Evolutionary conservation across 441 rosid genomes (phyloP).

Genomic region (Adansonia gregorii): DNA sequence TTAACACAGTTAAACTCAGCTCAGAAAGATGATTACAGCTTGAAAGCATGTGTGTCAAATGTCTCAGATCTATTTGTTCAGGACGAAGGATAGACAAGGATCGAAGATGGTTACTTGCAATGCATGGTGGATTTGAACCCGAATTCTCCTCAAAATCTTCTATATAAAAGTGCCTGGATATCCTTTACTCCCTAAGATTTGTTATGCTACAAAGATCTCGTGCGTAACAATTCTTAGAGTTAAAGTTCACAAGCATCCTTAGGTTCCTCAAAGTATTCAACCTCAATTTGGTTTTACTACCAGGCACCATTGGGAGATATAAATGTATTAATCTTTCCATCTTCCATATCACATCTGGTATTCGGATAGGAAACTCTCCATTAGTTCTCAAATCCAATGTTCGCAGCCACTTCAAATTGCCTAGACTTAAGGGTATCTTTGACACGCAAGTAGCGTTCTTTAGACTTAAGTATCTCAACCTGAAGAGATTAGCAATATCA

Average conservation of each 20-base stretch:
- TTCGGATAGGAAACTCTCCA: neutral
- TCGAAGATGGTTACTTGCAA: neutral
- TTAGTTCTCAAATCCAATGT: neutral
- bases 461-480: constrained; percentile 1
- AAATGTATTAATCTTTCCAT: neutral
- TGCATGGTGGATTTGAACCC: neutral
- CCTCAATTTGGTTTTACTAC: neutral
- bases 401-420: neutral
- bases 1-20: neutral
- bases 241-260: neutral
- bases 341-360: neutral
- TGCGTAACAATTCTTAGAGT: neutral
- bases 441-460: neutral
- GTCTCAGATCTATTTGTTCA: neutral
- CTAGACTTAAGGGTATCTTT: neutral
- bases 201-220: neutral
- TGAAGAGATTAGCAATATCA: neutral
- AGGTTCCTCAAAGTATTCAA: neutral
- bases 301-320: neutral
- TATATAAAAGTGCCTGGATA: neutral
- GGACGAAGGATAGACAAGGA: neutral
- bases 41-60: neutral
- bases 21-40: neutral
- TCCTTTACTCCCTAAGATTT: neutral
- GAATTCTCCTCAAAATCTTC: neutral